Evolutionary conservation across 805 yeast genomes (phyloP).

Genomic region (Metschnikowia sp.): DNA sequence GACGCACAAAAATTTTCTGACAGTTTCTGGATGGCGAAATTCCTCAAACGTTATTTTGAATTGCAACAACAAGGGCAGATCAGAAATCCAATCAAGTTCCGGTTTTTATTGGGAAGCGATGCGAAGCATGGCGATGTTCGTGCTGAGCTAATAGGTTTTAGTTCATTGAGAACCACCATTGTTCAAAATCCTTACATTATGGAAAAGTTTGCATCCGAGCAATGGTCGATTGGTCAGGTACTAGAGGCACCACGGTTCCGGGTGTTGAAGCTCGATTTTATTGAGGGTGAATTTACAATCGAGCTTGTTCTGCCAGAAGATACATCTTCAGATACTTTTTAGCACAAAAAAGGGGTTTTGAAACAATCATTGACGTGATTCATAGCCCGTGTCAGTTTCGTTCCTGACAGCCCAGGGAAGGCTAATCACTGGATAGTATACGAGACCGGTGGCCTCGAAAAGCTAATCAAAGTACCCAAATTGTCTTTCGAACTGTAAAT

Average conservation of each 20-base stretch:
- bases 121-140: conserved; percentile 28
- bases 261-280: conserved; percentile 29
- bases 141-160: conserved; percentile 27
- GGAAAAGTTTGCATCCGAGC: conserved; percentile 19
- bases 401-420: too few species aligned
- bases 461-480: too few species aligned
- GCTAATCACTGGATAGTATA: too few species aligned
- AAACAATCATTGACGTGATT: too few species aligned
- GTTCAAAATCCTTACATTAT: conserved; percentile 20
- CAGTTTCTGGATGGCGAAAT: conserved; percentile 38
- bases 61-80: conserved; percentile 16
- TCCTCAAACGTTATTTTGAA: conserved; percentile 27
- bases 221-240: conserved; percentile 22
- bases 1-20: conserved; percentile 24
- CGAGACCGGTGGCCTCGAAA: too few species aligned
- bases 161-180: conserved; percentile 20
- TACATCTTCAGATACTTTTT: background rate
- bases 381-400: too few species aligned
- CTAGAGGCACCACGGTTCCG: conserved; percentile 17
- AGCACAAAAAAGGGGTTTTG: too few species aligned
- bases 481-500: too few species aligned
- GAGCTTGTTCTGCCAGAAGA: conserved; percentile 9
- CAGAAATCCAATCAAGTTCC: conserved; percentile 21
- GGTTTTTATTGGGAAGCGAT: conserved; percentile 20
- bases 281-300: conserved; percentile 31